Evolutionary conservation across 2,329 filamentous ascomycete species (phyloP), one percentile per base, ranked within the genome.

Genomic region (Dryadomyces quercivorus): DNA sequence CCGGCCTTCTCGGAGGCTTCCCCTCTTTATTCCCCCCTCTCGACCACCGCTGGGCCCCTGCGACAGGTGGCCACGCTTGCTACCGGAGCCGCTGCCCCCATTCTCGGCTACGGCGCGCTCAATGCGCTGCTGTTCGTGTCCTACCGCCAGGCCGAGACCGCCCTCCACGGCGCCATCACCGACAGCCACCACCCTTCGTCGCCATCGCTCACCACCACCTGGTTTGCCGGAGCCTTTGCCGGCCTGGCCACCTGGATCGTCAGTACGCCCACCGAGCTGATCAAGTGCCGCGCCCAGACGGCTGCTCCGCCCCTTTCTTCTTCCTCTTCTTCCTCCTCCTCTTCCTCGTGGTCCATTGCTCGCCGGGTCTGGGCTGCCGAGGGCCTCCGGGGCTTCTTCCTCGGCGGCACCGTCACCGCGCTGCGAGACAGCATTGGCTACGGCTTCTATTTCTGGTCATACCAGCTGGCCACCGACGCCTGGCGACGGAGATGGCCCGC

Each of bases 401-500:
- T 83, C 58, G 92, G 90, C 20, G 92, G 92, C 20, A 74, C 72
- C 0, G 81, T 96, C 16, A 97, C 92, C 0, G 88, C 85, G 53
- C 65, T 92, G 44, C 77, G 92, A 51, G 92, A 97, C 69, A 85
- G 85, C 56, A 79, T 96, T 54, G 92, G 92, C n/a, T 97, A 96
- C 69, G 92, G 91, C 0, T 96, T 96, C 68, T 97, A 96, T 65
- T 97, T 97, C 67, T 95, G 87, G 86, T 85, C 86, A 1, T 97
- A 96, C 64, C 87, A 94, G 68, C 72, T 91, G 56, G 81, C 76
- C 59, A 88, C 85, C 59, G 76, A 80, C 40, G 18, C 70, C 69
- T 54, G 58, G 40, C 31, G 31, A 22, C 50, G 54, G 18, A 43
- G 18, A 16, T 50, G 47, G 47, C 47, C 47, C 15, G n/a, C 18